phyloP scores from a whole-genome alignment of 306 rosid species.

The Fragaria vesca region DNA sequence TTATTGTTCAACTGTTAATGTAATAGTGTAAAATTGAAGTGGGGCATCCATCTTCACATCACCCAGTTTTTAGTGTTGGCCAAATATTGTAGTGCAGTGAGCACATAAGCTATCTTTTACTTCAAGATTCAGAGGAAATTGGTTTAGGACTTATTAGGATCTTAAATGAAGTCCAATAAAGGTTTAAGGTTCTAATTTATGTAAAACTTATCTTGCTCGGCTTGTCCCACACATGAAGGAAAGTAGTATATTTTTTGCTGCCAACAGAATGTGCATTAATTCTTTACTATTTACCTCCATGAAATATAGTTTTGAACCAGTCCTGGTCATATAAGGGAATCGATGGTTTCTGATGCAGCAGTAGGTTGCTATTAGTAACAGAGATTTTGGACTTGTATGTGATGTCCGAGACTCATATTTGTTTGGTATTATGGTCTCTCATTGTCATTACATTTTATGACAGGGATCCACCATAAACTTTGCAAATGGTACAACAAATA shows the following conservation, averaged over 20 bases:
- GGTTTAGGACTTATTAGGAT: constrained; percentile 9
- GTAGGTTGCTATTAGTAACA: background rate
- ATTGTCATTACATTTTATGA: constrained; percentile 20
- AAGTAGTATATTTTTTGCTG: background rate
- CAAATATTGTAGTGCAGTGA: constrained; percentile 12
- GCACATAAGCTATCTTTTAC: background rate
- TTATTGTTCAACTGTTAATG: background rate
- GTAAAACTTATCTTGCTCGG: background rate
- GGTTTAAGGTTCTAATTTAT: constrained; percentile 2
- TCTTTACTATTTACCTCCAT: background rate
- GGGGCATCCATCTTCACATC: background rate
- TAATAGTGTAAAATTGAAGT: background rate
- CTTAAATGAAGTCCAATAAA: background rate
- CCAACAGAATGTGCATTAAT: background rate
- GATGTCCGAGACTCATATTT: constrained; percentile 16
- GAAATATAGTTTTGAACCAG: background rate
- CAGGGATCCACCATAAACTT: constrained; percentile 50
- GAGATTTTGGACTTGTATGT: background rate
- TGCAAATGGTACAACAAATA: constrained; percentile 39
- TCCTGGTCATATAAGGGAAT: background rate
- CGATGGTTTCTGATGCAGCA: constrained; percentile 15
- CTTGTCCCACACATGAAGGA: background rate
- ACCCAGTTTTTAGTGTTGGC: constrained; percentile 1
- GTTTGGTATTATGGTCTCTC: constrained; percentile 23
- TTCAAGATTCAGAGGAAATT: constrained; percentile 4